Percentiles rank a stretch among this genome's conserved stretches.
phyloP scores from a whole-genome alignment of 441 rosid species.

The Eruca vesicaria region DNA sequence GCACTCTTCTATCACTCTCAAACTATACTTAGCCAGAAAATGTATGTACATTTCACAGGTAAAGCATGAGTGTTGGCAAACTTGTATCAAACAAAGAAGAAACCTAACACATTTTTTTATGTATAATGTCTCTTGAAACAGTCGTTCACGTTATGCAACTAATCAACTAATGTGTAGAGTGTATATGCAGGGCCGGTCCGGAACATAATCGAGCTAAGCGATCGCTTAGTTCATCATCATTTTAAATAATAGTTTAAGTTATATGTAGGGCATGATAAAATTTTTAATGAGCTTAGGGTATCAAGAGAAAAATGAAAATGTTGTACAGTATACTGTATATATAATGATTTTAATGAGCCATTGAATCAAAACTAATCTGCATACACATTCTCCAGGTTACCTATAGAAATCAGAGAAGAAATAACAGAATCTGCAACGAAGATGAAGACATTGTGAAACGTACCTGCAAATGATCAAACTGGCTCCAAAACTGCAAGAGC shows the following conservation, averaged over 20 bases:
- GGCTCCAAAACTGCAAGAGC: neutral
- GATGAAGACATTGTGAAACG: neutral
- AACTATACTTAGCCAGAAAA: neutral
- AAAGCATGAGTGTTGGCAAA: neutral
- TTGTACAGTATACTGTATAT: too few relatives aligned
- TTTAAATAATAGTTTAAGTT: too few relatives aligned
- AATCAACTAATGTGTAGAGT: too few relatives aligned
- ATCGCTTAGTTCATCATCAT: too few relatives aligned
- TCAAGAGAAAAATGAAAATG: too few relatives aligned
- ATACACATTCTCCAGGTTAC: neutral
- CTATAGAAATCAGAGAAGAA: neutral
- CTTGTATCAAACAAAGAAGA: neutral
- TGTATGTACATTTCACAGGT: neutral
- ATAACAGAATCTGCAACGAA: neutral
- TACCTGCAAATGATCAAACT: slow-evolving; percentile 12
- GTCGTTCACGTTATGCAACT: neutral
- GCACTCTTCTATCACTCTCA: neutral
- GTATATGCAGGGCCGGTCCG: too few relatives aligned
- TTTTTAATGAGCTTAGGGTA: too few relatives aligned
- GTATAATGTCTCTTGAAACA: neutral
- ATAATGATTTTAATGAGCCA: neutral
- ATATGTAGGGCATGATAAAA: too few relatives aligned
- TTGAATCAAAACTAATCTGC: neutral
- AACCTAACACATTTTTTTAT: neutral
- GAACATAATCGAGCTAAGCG: too few relatives aligned